Evolutionary conservation across 2,329 filamentous ascomycete species (phyloP).

Genomic region (Penicillium italicum): DNA sequence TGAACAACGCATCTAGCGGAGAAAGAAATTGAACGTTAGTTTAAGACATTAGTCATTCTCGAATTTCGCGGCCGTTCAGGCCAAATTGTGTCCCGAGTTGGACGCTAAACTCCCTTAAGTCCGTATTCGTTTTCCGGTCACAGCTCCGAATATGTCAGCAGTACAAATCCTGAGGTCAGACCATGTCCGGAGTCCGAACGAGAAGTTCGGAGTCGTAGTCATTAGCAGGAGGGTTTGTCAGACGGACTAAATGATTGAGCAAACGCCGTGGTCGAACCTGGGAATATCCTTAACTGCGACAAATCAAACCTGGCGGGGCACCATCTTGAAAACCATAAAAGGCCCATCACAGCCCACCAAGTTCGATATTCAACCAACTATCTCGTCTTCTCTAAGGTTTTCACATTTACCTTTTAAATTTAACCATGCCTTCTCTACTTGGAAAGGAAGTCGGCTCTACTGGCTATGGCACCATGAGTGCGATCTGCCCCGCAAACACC

Average conservation of each 20-base stretch:
- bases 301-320: not conserved
- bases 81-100: not conserved
- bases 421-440: conserved; percentile 29
- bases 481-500: conserved; percentile 14
- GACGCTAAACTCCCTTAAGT: conserved; percentile 1
- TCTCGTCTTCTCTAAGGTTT: not conserved
- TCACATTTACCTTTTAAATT: not conserved
- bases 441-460: conserved; percentile 45
- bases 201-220: not conserved
- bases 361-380: not conserved
- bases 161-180: not conserved
- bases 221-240: not conserved
- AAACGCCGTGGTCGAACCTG: not conserved
- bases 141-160: not conserved
- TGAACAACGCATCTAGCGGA: not conserved
- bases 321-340: conserved; percentile 3
- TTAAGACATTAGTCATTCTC: not conserved
- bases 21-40: not conserved
- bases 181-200: not conserved
- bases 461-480: conserved; percentile 57
- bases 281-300: not conserved
- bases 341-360: not conserved
- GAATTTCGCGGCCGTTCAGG: not conserved
- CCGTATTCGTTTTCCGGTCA: not conserved
- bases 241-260: too few species aligned